Evolutionary conservation across 225 moss, liverwort and hornwort genomes (phyloP).

Genomic region (Straminergon stramineum): DNA sequence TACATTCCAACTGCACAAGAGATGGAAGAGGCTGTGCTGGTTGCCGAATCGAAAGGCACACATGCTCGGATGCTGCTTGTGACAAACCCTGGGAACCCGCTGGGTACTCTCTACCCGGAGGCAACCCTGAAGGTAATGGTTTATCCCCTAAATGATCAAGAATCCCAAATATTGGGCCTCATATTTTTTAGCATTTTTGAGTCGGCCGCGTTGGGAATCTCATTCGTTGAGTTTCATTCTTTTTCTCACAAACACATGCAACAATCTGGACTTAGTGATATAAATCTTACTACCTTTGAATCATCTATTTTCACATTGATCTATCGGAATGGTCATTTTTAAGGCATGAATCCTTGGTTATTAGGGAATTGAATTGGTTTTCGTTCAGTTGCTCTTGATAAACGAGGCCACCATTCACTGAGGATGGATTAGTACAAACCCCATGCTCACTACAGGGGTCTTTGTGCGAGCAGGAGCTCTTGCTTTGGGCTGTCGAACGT

Average conservation of each 20-base stretch:
- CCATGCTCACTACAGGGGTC: background rate
- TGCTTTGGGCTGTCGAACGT: conserved; percentile 89
- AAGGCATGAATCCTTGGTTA: background rate
- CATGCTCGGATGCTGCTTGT: conserved; percentile 65
- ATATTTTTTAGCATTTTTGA: background rate
- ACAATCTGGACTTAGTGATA: background rate
- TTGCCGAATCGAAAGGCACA: conserved; percentile 61
- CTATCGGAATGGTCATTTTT: background rate
- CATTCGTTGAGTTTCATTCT: background rate
- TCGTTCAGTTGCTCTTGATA: background rate
- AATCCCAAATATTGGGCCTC: no score
- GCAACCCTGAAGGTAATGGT: conserved; percentile 71
- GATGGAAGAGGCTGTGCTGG: conserved; percentile 76
- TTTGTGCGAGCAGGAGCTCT: conserved; percentile 59
- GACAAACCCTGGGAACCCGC: conserved; percentile 92
- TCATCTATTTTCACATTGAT: background rate
- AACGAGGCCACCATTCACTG: background rate
- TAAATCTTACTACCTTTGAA: background rate
- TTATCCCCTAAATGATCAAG: background rate
- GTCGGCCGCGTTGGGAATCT: background rate
- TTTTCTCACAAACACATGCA: background rate
- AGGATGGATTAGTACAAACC: background rate
- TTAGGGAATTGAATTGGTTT: background rate
- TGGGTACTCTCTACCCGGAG: conserved; percentile 97
- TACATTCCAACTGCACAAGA: conserved; percentile 79